A percentile compares a stretch with the other conserved stretches of the same genome.
phyloP scores from a whole-genome alignment of 2,329 filamentous ascomycete species.

The Penicillium italicum region DNA sequence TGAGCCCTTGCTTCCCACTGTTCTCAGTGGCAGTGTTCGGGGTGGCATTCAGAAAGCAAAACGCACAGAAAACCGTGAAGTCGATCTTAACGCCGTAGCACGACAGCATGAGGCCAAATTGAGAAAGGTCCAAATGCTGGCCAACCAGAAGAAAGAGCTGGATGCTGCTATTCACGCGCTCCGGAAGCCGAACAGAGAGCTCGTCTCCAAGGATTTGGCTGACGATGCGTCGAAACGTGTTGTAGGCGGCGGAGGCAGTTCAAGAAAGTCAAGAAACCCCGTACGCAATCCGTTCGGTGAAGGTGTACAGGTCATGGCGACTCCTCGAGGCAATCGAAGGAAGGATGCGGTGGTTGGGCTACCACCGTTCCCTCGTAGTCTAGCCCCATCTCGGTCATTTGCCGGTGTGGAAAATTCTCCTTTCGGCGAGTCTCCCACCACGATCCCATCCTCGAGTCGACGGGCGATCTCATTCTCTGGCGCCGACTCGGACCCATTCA shows the following conservation, averaged over 20 bases:
- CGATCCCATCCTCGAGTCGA: constrained; percentile 33
- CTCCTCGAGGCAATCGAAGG: constrained; percentile 41
- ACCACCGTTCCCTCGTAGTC: constrained; percentile 26
- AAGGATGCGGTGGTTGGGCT: constrained; percentile 29
- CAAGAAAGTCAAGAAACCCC: constrained; percentile 42
- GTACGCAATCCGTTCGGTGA: constrained; percentile 41
- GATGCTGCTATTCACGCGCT: constrained; percentile 48
- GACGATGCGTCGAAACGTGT: constrained; percentile 41
- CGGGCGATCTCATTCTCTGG: constrained; percentile 30
- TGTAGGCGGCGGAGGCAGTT: constrained; percentile 28
- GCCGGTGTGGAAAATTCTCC: constrained; percentile 27
- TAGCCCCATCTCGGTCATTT: constrained; percentile 28
- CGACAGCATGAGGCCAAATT: constrained; percentile 46
- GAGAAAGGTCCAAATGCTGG: constrained; percentile 44
- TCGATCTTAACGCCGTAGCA: constrained; percentile 46
- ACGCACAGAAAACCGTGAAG: constrained; percentile 47
- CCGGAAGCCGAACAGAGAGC: constrained; percentile 47
- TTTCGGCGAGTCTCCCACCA: constrained; percentile 28
- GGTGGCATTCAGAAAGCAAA: constrained; percentile 46
- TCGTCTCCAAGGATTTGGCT: constrained; percentile 46
- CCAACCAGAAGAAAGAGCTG: constrained; percentile 48
- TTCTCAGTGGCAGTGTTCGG: constrained; percentile 35
- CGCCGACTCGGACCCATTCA: constrained; percentile 17
- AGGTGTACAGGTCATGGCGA: constrained; percentile 50
- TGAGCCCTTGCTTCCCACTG: constrained; percentile 38